These are phyloP conservation scores for Triangularia verruculosa DNA, from an alignment of 2,329 filamentous ascomycete genomes.

Conservation along the genomic window DNA sequence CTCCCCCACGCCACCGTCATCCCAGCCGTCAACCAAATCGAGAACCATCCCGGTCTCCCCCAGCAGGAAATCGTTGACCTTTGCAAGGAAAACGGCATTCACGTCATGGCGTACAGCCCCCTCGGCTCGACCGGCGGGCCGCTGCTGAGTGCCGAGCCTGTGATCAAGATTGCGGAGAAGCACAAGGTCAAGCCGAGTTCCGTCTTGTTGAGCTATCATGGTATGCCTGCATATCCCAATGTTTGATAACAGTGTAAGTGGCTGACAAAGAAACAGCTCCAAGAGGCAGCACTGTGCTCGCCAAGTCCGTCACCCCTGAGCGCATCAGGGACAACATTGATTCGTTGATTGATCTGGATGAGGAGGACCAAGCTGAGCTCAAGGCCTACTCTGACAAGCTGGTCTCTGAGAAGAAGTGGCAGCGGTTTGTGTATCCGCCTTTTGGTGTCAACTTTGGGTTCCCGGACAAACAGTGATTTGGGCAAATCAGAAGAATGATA, in stretches of 20 bases:
- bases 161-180: conserved; percentile 63
- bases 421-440: conserved; percentile 65
- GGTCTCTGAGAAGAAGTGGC: conserved; percentile 48
- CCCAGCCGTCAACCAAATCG: conserved; percentile 69
- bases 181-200: conserved; percentile 58
- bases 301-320: conserved; percentile 67
- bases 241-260: neutral
- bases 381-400: conserved; percentile 54
- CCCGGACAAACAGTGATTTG: conserved; percentile 55
- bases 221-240: conserved; percentile 41
- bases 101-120: conserved; percentile 71
- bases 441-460: conserved; percentile 69
- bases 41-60: conserved; percentile 68
- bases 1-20: conserved; percentile 50
- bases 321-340: conserved; percentile 70
- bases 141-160: conserved; percentile 60
- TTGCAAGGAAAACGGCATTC: conserved; percentile 65
- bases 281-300: conserved; percentile 66
- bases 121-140: conserved; percentile 63
- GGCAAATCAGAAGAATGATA: neutral
- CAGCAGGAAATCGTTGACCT: conserved; percentile 70
- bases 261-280: conserved; percentile 48
- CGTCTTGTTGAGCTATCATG: conserved; percentile 69
- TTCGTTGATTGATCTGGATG: conserved; percentile 60
- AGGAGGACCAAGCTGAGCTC: conserved; percentile 57